These are phyloP conservation scores for Stylonectria norvegica DNA, from an alignment of 2,329 filamentous ascomycete genomes.

Conservation along the genomic window DNA sequence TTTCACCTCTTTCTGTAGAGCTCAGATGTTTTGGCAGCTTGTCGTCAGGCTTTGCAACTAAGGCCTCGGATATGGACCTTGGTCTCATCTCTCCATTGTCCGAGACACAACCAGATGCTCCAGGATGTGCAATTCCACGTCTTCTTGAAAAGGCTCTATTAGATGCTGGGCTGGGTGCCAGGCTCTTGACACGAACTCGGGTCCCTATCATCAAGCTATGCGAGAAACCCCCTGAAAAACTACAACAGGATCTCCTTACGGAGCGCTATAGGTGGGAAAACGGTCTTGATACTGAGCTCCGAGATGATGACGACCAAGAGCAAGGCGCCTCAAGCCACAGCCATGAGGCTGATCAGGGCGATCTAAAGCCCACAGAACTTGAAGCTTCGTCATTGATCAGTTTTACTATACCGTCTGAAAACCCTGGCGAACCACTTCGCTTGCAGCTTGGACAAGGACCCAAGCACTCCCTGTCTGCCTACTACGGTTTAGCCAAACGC, in stretches of 20 bases:
- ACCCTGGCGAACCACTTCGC: slow-evolving; percentile 13
- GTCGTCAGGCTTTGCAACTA: slow-evolving; percentile 79
- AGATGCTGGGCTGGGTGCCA: slow-evolving; percentile 68
- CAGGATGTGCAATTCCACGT: slow-evolving; percentile 64
- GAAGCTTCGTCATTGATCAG: slow-evolving; percentile 10
- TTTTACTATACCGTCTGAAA: slow-evolving; percentile 20
- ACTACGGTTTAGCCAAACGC: slow-evolving; percentile 49
- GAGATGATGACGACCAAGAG: slow-evolving; percentile 37
- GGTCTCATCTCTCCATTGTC: slow-evolving; percentile 68
- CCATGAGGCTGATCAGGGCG: slow-evolving; percentile 23
- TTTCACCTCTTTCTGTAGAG: slow-evolving; percentile 56
- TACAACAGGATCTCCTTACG: slow-evolving; percentile 59
- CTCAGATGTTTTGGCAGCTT: slow-evolving; percentile 80
- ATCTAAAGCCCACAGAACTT: slow-evolving; percentile 3
- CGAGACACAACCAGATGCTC: slow-evolving; percentile 47
- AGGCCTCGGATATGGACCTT: slow-evolving; percentile 88
- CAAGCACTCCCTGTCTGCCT: slow-evolving; percentile 42
- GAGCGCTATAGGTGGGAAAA: slow-evolving; percentile 71
- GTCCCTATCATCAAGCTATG: slow-evolving; percentile 89
- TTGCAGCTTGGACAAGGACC: slow-evolving; percentile 41
- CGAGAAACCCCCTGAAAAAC: slow-evolving; percentile 59
- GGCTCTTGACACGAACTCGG: slow-evolving; percentile 72
- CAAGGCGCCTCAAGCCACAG: slow-evolving; percentile 17
- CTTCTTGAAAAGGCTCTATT: slow-evolving; percentile 73
- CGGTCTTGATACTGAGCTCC: slow-evolving; percentile 41